Conservation (phyloP, 345 rosid species). For the Barbarea vulgaris region DNA sequence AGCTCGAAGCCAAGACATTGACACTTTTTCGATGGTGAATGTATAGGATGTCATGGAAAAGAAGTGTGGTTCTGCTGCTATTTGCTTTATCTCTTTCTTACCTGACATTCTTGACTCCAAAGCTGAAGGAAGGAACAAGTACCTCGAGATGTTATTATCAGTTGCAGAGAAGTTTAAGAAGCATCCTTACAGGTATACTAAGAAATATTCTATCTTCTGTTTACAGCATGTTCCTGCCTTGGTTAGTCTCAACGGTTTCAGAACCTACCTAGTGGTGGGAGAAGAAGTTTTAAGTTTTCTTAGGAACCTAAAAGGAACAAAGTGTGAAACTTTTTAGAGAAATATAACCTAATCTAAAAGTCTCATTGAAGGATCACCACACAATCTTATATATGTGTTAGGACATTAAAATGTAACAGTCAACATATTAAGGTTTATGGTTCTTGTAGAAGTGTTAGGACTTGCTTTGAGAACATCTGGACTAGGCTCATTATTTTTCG, state of each 20-base stretch:
- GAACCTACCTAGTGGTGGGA: neutral
- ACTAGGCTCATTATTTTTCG: neutral
- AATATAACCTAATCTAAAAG: neutral
- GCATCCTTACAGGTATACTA: constrained; percentile 81
- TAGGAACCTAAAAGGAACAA: neutral
- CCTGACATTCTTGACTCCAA: constrained; percentile 98
- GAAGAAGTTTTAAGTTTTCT: constrained; percentile 8
- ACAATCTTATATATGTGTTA: neutral
- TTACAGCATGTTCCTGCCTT: constrained; percentile 4
- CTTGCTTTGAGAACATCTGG: neutral
- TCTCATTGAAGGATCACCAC: neutral
- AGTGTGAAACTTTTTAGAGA: neutral
- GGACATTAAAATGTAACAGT: neutral
- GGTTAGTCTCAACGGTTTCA: neutral
- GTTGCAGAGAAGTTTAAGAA: constrained; percentile 91
- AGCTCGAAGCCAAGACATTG: constrained; percentile 8
- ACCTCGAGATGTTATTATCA: constrained; percentile 70
- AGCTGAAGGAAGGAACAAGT: constrained; percentile 95
- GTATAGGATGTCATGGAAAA: constrained; percentile 82
- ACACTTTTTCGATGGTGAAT: constrained; percentile 21
- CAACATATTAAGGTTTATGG: neutral
- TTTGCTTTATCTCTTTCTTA: constrained; percentile 91
- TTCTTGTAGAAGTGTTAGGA: neutral
- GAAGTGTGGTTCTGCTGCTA: constrained; percentile 93
- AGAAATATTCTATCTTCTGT: neutral